Percentiles rank a stretch among this genome's conserved stretches.
Evolutionary conservation across 345 rosid species (phyloP).

Genomic region (Erysimum cheiranthoides): DNA sequence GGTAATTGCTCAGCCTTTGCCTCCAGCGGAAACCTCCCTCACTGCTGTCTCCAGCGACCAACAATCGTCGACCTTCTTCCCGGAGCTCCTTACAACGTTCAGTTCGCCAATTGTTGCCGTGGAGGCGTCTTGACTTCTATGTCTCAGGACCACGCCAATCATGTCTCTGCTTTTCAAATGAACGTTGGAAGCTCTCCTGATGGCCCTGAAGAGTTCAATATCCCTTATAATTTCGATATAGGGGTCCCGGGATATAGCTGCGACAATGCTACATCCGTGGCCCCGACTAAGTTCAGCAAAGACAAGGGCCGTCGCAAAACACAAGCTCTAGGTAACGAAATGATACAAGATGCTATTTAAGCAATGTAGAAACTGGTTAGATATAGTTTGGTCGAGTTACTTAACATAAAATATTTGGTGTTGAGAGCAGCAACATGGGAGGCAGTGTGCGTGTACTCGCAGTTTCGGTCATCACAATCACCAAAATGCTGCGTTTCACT

Average conservation of each 20-base stretch:
- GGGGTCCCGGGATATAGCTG: conserved; percentile 81
- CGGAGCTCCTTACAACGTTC: conserved; percentile 60
- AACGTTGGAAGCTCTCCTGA: conserved; percentile 40
- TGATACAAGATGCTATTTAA: not conserved
- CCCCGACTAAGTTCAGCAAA: conserved; percentile 50
- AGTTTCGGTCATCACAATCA: conserved; percentile 57
- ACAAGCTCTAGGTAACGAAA: conserved; percentile 64
- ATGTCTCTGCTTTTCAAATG: conserved; percentile 44
- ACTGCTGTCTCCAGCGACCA: conserved; percentile 70
- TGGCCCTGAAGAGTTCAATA: conserved; percentile 28
- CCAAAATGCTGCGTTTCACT: conserved; percentile 91
- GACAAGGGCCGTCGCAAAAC: conserved; percentile 79
- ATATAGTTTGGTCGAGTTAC: not conserved
- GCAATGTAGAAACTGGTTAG: too few species aligned
- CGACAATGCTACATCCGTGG: conserved; percentile 47
- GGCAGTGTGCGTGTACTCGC: conserved; percentile 72
- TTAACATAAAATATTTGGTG: conserved; percentile 2
- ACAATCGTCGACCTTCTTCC: conserved; percentile 77
- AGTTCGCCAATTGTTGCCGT: conserved; percentile 72
- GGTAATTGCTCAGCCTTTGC: conserved; percentile 73
- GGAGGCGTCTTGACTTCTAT: conserved; percentile 75
- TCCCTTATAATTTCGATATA: conserved; percentile 66
- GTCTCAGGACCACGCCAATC: conserved; percentile 58
- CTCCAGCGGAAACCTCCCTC: conserved; percentile 54
- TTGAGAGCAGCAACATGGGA: conserved; percentile 70